phyloP scores from a whole-genome alignment of 495 filamentous ascomycete species.

The Glutinoglossum americanum region DNA sequence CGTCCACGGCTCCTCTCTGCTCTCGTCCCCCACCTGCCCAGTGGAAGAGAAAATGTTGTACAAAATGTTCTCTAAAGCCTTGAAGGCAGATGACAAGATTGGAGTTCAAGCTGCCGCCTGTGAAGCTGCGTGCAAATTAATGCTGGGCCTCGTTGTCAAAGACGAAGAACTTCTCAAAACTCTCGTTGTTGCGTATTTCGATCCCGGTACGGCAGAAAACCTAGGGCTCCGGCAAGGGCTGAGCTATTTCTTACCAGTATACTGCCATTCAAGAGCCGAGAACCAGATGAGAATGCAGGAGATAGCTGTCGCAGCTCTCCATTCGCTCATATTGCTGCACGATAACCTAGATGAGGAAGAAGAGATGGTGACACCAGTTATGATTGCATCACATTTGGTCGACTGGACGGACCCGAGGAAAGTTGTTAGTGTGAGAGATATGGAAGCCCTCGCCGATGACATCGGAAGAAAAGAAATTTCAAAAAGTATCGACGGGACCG shows the following conservation, averaged over 20 bases:
- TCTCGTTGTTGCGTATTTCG: conserved; percentile 71
- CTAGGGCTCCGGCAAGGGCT: conserved; percentile 75
- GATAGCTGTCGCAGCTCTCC: conserved; percentile 46
- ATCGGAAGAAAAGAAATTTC: conserved; percentile 12
- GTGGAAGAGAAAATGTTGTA: conserved; percentile 33
- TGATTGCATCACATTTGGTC: conserved; percentile 57
- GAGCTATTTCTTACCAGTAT: conserved; percentile 90
- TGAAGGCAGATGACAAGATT: conserved; percentile 44
- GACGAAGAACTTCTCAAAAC: conserved; percentile 57
- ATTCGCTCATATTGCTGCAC: conserved; percentile 36
- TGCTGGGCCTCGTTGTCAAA: conserved; percentile 46
- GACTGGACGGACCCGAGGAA: conserved; percentile 95
- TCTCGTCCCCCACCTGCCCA: conserved; percentile 33
- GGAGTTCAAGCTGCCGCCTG: conserved; percentile 68
- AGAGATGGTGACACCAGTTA: conserved; percentile 47
- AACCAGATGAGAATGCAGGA: conserved; percentile 62
- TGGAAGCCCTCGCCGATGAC: conserved; percentile 20
- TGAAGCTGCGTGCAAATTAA: conserved; percentile 61
- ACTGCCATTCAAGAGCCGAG: conserved; percentile 58
- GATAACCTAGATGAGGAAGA: conserved; percentile 57
- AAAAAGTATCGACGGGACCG: conserved; percentile 38
- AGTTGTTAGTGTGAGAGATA: conserved; percentile 47
- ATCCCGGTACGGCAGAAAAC: conserved; percentile 64
- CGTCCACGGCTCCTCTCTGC: conserved; percentile 27
- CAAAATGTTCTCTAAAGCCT: conserved; percentile 56